Conservation (phyloP, 1,284 basidiomycete species). For the Cryptococcus wingfieldii region DNA sequence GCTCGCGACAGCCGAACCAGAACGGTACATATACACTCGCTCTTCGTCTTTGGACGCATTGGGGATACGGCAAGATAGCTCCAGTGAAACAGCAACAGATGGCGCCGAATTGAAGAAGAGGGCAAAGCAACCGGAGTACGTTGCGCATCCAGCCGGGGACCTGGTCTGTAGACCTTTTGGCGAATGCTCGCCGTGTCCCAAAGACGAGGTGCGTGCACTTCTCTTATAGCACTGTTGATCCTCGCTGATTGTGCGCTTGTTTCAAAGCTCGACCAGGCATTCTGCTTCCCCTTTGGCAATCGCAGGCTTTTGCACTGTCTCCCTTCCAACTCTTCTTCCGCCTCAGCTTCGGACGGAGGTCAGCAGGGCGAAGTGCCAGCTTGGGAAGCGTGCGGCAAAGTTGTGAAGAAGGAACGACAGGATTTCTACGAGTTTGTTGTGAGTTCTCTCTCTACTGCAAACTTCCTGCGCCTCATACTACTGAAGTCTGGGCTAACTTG, state of each 20-base stretch:
- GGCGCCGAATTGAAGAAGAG: background rate
- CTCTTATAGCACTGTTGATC: background rate
- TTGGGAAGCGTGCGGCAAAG: slow-evolving; percentile 85
- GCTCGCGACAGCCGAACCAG: too few species aligned
- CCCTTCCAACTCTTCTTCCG: slow-evolving; percentile 38
- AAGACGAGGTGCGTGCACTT: slow-evolving; percentile 57
- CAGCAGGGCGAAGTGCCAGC: slow-evolving; percentile 65
- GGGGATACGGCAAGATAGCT: too few species aligned
- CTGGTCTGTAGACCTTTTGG: slow-evolving; percentile 69
- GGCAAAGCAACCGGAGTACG: slow-evolving; percentile 24
- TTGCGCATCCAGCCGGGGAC: slow-evolving; percentile 31
- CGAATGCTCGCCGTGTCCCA: slow-evolving; percentile 74
- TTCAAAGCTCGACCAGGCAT: slow-evolving; percentile 69
- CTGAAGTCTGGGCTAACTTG: background rate
- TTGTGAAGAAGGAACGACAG: slow-evolving; percentile 66
- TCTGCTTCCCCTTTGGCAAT: slow-evolving; percentile 86
- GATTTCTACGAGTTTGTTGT: slow-evolving; percentile 85
- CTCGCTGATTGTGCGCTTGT: background rate
- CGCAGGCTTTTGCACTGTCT: slow-evolving; percentile 76
- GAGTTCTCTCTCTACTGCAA: slow-evolving; percentile 36
- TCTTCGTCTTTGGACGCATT: too few species aligned
- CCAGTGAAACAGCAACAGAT: background rate
- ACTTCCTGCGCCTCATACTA: background rate
- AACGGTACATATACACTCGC: too few species aligned
- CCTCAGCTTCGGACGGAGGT: slow-evolving; percentile 11